These are phyloP conservation scores for Pisolithus microcarpus DNA, from an alignment of 768 basidiomycete genomes.

Conservation along the genomic window DNA sequence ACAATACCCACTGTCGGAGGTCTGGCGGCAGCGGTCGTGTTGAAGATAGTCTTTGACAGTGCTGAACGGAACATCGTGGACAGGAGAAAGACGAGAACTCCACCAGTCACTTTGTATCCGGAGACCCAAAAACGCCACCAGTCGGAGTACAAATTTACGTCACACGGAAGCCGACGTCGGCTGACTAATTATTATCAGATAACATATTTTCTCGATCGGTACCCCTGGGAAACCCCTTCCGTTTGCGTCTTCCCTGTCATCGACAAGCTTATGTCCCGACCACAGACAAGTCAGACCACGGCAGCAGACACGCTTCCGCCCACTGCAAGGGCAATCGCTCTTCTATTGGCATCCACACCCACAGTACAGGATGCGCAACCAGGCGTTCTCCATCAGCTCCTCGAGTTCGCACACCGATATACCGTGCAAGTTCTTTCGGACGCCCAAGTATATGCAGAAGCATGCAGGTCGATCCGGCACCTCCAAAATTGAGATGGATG, in stretches of 20 bases:
- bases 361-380: slow-evolving; percentile 83
- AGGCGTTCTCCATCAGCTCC: slow-evolving; percentile 76
- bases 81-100: slow-evolving; percentile 13
- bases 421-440: slow-evolving; percentile 78
- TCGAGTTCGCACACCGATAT: slow-evolving; percentile 83
- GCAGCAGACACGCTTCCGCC: slow-evolving; percentile 68
- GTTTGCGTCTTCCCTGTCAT: background rate
- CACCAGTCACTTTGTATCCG: too few relatives aligned
- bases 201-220: background rate
- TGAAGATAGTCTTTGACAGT: slow-evolving; percentile 44
- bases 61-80: slow-evolving; percentile 67
- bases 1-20: slow-evolving; percentile 34
- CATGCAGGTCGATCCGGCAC: slow-evolving; percentile 65
- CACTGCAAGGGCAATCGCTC: slow-evolving; percentile 78
- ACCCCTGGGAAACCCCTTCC: background rate
- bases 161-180: slow-evolving; percentile 3
- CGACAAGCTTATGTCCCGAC: slow-evolving; percentile 32
- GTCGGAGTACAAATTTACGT: slow-evolving; percentile 12
- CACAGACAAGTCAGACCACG: slow-evolving; percentile 23
- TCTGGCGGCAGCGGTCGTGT: slow-evolving; percentile 37
- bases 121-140: too few relatives aligned
- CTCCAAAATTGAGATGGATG: slow-evolving; percentile 73
- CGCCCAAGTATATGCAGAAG: slow-evolving; percentile 80
- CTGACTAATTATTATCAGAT: slow-evolving; percentile 9
- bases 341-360: slow-evolving; percentile 76